phyloP scores from a whole-genome alignment of 768 basidiomycete species.

The Suillus subaureus region DNA sequence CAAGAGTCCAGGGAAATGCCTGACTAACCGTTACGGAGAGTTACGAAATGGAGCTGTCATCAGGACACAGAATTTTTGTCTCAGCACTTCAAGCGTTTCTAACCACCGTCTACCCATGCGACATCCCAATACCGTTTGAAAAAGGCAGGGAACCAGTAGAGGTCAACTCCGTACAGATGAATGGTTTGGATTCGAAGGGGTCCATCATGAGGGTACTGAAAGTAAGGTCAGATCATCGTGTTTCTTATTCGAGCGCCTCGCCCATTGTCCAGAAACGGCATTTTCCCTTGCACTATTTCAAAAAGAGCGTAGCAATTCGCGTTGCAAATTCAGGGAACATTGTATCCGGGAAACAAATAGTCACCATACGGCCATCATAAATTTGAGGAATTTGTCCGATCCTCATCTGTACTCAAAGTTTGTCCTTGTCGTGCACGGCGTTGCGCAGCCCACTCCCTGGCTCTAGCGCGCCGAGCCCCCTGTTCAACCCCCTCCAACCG shows the following conservation, averaged over 20 bases:
- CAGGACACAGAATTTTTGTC: neutral
- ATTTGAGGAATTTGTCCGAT: neutral
- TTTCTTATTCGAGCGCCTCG: neutral
- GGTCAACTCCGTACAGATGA: neutral
- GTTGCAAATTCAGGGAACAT: neutral
- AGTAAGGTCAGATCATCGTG: neutral
- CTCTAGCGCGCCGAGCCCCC: constrained; percentile 54
- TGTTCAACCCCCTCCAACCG: constrained; percentile 34
- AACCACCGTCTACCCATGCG: neutral
- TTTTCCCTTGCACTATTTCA: neutral
- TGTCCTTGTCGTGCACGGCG: constrained; percentile 35
- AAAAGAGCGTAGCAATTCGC: neutral
- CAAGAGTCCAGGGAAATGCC: neutral
- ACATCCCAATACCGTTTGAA: neutral
- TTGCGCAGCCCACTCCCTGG: constrained; percentile 60
- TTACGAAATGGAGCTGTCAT: neutral
- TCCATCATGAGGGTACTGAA: neutral
- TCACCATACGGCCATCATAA: neutral
- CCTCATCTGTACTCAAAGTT: neutral
- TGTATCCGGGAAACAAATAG: neutral
- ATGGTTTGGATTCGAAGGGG: neutral
- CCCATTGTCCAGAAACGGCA: neutral
- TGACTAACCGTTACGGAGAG: neutral
- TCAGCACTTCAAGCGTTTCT: neutral
- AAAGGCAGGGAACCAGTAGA: neutral